Evolutionary conservation across 2,329 filamentous ascomycete genomes (phyloP).

Genomic region (Epichloe gansuensis): DNA sequence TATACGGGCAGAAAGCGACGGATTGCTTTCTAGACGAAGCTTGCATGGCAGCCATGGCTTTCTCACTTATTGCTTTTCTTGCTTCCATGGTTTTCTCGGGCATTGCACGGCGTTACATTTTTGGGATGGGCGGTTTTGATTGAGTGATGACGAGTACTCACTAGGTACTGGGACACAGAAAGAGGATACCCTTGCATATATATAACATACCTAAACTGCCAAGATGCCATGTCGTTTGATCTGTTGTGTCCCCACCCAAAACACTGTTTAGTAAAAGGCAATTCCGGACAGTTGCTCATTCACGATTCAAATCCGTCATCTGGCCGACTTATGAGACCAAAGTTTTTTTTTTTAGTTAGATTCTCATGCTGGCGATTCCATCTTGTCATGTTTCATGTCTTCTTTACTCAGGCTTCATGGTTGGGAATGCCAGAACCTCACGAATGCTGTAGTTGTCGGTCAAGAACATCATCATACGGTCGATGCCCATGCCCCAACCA

Average conservation of each 20-base stretch:
- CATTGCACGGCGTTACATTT: slow-evolving; percentile 17
- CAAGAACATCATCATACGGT: slow-evolving; percentile 89
- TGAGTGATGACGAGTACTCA: slow-evolving; percentile 2
- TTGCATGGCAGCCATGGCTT: not conserved
- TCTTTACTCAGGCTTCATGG: slow-evolving; percentile 62
- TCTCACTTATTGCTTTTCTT: not conserved
- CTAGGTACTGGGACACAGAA: slow-evolving; percentile 1
- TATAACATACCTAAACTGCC: not conserved
- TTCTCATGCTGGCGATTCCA: not conserved
- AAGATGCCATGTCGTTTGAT: not conserved
- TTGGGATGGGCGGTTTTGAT: not conserved
- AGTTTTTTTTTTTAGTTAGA: not conserved
- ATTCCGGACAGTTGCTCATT: too few relatives aligned
- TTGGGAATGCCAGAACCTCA: slow-evolving; percentile 91
- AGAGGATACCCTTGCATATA: slow-evolving; percentile 9
- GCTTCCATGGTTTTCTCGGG: not conserved
- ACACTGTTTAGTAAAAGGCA: too few relatives aligned
- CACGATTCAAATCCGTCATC: too few relatives aligned
- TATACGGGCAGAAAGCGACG: slow-evolving; percentile 87
- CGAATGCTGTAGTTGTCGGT: slow-evolving; percentile 90
- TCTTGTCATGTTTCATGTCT: too few relatives aligned
- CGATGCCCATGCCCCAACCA: slow-evolving; percentile 93
- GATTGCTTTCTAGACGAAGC: slow-evolving; percentile 48
- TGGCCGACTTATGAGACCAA: too few relatives aligned
- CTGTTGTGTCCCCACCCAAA: not conserved